Base-by-base conservation (phyloP, 345 rosid genomes). In the Citrus unshiu region DNA sequence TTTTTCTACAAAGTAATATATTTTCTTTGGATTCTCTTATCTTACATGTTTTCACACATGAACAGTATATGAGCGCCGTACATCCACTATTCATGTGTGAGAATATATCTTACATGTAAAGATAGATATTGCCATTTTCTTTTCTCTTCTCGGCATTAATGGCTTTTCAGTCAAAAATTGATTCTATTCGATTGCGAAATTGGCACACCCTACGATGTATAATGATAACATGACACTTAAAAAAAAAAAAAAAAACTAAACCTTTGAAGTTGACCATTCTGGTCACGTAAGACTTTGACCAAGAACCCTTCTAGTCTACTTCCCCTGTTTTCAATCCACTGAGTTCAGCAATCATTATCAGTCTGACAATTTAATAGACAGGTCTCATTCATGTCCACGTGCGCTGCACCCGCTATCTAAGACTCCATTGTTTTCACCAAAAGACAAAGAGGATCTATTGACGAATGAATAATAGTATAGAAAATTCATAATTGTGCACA, bases 231-330 rank as follows among this genome's bases (percentile, higher is more conserved):
- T 1, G 4, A 46, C 51, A 12, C 13, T 3, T 2, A 0, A 51
- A 5, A 4, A 19, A 18, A 0, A 18, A 0, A 18, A 5, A 1
- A 5, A 18, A 0, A 0, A 54, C 58, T 9, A 30, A 72, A 72
- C 19, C 49, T 72, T 73, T 22, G n/a, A 75, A 49, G 32, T 64
- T 75, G 78, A 75, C 46, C 18, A 65, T 9, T 12, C 51, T 14
- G 56, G 73, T 67, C 67, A 24, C 25, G 58, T 21, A 14, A 35
- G 79, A 68, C 73, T 77, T 19, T 77, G 73, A 57, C 65, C 19
- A 19, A 16, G 37, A 66, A 9, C 27, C 34, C 34, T 13, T 64
- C 25, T 13, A 24, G 51, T 46, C 51, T 46, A 46, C 18, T 13
- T 13, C 30, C 22, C 37, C 12, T 58, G 4, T 8, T 58, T 2